These are phyloP conservation scores for Candida xyloterini DNA, from an alignment of 805 yeast genomes.

Conservation along the genomic window DNA sequence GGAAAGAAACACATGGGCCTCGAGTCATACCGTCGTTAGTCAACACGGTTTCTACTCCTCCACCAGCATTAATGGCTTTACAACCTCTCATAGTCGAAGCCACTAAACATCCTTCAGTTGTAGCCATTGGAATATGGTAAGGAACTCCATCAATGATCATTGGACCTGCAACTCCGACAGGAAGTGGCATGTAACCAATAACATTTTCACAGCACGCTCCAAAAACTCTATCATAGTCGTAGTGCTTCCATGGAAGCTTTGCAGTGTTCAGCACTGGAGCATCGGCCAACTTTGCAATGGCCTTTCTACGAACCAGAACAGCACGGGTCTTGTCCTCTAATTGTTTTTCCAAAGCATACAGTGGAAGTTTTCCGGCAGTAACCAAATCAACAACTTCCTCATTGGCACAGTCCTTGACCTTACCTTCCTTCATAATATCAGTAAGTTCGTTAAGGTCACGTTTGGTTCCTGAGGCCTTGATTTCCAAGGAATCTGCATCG, in stretches of 20 bases:
- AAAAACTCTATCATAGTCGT: conserved; percentile 92
- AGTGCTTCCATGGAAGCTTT: conserved; percentile 73
- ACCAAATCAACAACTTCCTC: conserved; percentile 74
- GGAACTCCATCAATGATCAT: conserved; percentile 84
- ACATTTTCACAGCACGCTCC: conserved; percentile 99
- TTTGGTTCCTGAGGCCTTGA: conserved; percentile 7
- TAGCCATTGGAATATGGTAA: conserved; percentile 96
- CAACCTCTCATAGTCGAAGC: conserved; percentile 99
- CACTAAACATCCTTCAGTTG: conserved; percentile 97
- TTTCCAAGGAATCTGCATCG: conserved; percentile 32
- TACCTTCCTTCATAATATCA: conserved; percentile 65
- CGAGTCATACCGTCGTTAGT: conserved; percentile 99
- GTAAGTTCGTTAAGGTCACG: conserved; percentile 65
- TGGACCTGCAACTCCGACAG: conserved; percentile 98
- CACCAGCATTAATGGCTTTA: conserved; percentile 95
- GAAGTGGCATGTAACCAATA: conserved; percentile 93
- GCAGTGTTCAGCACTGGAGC: conserved; percentile 74
- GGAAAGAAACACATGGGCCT: conserved; percentile 96
- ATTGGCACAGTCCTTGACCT: conserved; percentile 60
- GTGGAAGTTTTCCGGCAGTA: conserved; percentile 73
- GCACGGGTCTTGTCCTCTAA: conserved; percentile 88
- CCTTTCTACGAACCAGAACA: conserved; percentile 86
- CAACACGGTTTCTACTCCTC: conserved; percentile 89
- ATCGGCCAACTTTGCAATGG: conserved; percentile 79
- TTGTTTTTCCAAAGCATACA: conserved; percentile 93